Evolutionary conservation across 169 alveolate genomes (phyloP).

Genomic region (Plasmodium ovale): DNA sequence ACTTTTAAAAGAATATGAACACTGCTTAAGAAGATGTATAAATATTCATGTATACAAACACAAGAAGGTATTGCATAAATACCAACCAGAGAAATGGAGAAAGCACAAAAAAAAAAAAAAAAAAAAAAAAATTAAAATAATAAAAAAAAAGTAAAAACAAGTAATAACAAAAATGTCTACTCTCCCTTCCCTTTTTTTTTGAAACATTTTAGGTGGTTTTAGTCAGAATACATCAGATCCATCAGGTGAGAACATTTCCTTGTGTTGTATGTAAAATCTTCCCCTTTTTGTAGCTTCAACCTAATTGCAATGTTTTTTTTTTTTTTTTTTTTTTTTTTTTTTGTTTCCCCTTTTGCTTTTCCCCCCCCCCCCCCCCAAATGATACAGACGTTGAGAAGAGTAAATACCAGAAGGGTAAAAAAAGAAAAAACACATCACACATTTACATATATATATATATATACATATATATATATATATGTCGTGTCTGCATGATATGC

Average conservation of each 20-base stretch:
- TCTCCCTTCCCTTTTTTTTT: background rate
- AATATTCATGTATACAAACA: too few species aligned
- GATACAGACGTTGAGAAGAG: slow-evolving; percentile 54
- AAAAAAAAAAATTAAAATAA: too few species aligned
- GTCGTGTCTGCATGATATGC: too few species aligned
- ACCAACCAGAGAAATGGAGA: too few species aligned
- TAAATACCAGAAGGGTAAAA: slow-evolving; percentile 62
- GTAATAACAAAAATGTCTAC: background rate
- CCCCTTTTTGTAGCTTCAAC: background rate
- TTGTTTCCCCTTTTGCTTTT: background rate
- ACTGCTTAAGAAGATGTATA: too few species aligned
- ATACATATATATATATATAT: background rate
- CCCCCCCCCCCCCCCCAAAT: background rate
- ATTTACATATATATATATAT: background rate
- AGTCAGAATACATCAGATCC: slow-evolving; percentile 39
- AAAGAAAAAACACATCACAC: background rate
- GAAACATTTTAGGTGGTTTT: slow-evolving; percentile 50
- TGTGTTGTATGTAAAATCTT: background rate
- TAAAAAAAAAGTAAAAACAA: background rate
- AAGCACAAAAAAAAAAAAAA: too few species aligned
- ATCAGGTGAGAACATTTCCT: slow-evolving; percentile 18
- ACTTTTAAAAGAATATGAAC: too few species aligned
- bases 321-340: background rate
- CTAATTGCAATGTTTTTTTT: background rate
- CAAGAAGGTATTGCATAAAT: too few species aligned